phyloP scores from a whole-genome alignment of 768 basidiomycete species.

The Porpolomopsis calyptriformis region DNA sequence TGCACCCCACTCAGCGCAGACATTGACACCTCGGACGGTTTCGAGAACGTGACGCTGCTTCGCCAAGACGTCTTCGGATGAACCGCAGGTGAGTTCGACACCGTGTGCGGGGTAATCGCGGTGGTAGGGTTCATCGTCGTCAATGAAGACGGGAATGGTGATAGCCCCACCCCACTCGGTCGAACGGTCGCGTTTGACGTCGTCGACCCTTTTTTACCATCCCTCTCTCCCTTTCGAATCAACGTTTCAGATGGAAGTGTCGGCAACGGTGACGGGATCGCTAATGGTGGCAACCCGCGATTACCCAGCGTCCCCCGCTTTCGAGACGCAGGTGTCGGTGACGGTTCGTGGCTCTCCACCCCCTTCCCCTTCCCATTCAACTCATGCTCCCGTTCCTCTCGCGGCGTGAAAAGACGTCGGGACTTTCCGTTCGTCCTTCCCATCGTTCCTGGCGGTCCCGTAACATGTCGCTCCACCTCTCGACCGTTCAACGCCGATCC shows the following conservation, averaged over 20 bases:
- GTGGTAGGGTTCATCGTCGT: slow-evolving; percentile 55
- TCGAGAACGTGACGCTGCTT: slow-evolving; percentile 51
- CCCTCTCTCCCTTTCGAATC: slow-evolving; percentile 11
- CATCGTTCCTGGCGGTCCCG: background rate
- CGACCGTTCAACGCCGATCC: slow-evolving; percentile 20
- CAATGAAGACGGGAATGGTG: slow-evolving; percentile 37
- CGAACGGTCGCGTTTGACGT: slow-evolving; percentile 30
- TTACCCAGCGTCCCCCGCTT: slow-evolving; percentile 14
- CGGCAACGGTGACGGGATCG: slow-evolving; percentile 50
- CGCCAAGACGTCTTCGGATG: slow-evolving; percentile 39
- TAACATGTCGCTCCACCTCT: background rate
- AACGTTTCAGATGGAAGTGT: slow-evolving; percentile 48
- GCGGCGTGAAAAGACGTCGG: slow-evolving; percentile 37
- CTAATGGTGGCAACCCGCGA: slow-evolving; percentile 36
- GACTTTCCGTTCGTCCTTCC: slow-evolving; percentile 14
- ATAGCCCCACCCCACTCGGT: slow-evolving; percentile 34
- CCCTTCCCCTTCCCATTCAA: slow-evolving; percentile 24
- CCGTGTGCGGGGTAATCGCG: slow-evolving; percentile 55
- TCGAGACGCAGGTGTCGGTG: slow-evolving; percentile 35
- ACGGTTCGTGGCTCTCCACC: slow-evolving; percentile 29
- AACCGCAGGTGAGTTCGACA: slow-evolving; percentile 37
- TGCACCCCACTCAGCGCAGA: slow-evolving; percentile 46
- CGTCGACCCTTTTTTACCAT: slow-evolving; percentile 22
- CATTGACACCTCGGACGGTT: slow-evolving; percentile 44
- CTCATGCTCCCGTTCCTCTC: slow-evolving; percentile 43